Evolutionary conservation across 169 alveolate species (phyloP).

Genomic region (Perkinsus olseni): DNA sequence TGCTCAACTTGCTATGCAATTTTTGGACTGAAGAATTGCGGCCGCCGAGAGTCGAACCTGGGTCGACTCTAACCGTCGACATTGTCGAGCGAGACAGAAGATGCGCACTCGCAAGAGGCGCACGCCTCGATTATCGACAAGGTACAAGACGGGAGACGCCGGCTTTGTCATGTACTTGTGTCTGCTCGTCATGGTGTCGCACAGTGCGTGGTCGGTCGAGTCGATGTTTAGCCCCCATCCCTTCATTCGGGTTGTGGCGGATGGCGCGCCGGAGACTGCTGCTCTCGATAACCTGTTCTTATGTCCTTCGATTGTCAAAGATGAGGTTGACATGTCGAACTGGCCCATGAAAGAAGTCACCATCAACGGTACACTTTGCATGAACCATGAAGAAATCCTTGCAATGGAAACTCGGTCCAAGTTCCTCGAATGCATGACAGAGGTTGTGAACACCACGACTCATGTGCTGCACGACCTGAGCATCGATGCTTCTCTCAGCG

Average conservation of each 20-base stretch:
- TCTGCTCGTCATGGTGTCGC: too few species aligned
- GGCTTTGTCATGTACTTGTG: too few species aligned
- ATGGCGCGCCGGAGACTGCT: neutral
- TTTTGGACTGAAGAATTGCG: neutral
- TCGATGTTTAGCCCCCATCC: neutral
- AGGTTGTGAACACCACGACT: neutral
- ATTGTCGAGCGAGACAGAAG: too few species aligned
- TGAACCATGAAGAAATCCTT: neutral
- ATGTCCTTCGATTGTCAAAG: neutral
- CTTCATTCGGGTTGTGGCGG: neutral
- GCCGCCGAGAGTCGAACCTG: neutral
- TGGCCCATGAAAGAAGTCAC: neutral
- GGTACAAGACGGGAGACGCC: too few species aligned
- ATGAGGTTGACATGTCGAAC: neutral
- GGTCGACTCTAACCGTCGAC: too few species aligned
- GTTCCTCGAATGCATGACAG: neutral
- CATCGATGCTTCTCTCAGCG: neutral
- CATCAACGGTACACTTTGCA: neutral
- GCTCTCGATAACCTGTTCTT: neutral
- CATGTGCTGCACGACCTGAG: neutral
- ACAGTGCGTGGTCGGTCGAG: neutral
- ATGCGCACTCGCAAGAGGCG: too few species aligned
- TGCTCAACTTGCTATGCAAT: too few species aligned
- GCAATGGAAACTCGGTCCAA: neutral
- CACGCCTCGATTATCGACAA: neutral